phyloP scores from a whole-genome alignment of 1,284 basidiomycete genomes.

The Ustilago tritici region DNA sequence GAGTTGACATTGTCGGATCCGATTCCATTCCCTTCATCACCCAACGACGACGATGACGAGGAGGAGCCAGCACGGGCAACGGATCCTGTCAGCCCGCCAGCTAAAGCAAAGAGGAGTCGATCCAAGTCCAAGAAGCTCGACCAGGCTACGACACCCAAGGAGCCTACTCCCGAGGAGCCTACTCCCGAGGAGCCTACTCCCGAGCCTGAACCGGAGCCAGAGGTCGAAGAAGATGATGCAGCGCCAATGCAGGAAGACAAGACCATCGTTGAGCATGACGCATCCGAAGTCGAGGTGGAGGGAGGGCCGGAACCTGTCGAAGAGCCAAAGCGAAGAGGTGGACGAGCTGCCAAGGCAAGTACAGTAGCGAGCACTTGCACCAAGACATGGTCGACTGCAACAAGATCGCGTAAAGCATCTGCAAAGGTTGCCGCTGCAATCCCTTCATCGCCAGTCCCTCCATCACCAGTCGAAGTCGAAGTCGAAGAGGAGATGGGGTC shows the following conservation, averaged over 20 bases:
- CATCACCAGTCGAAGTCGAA: not conserved
- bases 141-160: constrained; percentile 12
- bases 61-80: constrained; percentile 17
- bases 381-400: constrained; percentile 13
- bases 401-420: constrained; percentile 25
- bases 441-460: not conserved
- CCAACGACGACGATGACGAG: constrained; percentile 13
- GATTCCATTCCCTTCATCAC: constrained; percentile 24
- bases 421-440: constrained; percentile 3
- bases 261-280: constrained; percentile 30
- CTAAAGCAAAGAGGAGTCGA: constrained; percentile 36
- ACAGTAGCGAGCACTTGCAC: constrained; percentile 4
- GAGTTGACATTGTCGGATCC: constrained; percentile 37
- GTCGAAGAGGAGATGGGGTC: not conserved
- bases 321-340: not conserved
- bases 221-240: constrained; percentile 15
- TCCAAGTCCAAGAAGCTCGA: constrained; percentile 44
- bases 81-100: constrained; percentile 13
- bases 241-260: constrained; percentile 16
- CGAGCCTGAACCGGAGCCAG: constrained; percentile 2
- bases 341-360: constrained; percentile 22
- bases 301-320: no score
- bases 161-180: constrained; percentile 5
- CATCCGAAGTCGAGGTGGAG: constrained; percentile 19
- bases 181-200: constrained; percentile 10